A percentile compares a stretch with the other conserved stretches of the same genome.
Conservation (phyloP, 2,329 filamentous ascomycete species). For the Tolypocladium nubicola region DNA sequence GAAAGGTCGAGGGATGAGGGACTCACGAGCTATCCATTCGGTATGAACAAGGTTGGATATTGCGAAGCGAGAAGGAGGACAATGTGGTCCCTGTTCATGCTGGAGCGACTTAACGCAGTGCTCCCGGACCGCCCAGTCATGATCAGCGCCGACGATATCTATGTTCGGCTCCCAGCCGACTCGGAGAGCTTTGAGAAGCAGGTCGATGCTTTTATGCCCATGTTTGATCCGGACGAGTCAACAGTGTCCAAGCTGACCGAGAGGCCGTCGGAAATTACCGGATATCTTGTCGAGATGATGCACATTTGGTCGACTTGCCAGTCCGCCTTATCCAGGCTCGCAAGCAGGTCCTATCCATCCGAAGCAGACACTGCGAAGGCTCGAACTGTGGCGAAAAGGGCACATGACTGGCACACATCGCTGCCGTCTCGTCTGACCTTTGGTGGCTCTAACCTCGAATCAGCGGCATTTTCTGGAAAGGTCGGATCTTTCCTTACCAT, state of each 20-base stretch:
- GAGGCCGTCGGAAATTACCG: constrained; percentile 38
- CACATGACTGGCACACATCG: constrained; percentile 47
- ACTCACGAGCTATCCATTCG: constrained; percentile 39
- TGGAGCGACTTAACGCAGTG: constrained; percentile 56
- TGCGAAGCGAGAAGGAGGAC: constrained; percentile 59
- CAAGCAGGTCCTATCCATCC: constrained; percentile 14
- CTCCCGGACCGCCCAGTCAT: constrained; percentile 42
- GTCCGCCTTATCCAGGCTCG: constrained; percentile 40
- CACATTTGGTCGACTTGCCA: constrained; percentile 56
- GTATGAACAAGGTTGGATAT: constrained; percentile 44
- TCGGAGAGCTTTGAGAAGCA: constrained; percentile 52
- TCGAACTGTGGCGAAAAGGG: constrained; percentile 34
- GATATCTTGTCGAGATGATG: constrained; percentile 50
- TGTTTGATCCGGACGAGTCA: constrained; percentile 42
- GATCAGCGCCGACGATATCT: constrained; percentile 54
- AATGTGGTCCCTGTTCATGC: constrained; percentile 61
- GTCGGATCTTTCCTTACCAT: constrained; percentile 51
- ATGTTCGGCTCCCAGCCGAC: constrained; percentile 54
- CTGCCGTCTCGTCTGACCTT: constrained; percentile 46
- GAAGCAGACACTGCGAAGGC: constrained; percentile 23
- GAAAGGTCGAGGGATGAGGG: constrained; percentile 31
- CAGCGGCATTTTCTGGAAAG: constrained; percentile 39
- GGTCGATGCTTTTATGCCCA: constrained; percentile 43
- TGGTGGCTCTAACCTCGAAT: constrained; percentile 45
- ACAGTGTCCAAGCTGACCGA: constrained; percentile 11